These are phyloP conservation scores for Gossypium thurberi DNA, from an alignment of 345 rosid genomes.

Conservation along the genomic window DNA sequence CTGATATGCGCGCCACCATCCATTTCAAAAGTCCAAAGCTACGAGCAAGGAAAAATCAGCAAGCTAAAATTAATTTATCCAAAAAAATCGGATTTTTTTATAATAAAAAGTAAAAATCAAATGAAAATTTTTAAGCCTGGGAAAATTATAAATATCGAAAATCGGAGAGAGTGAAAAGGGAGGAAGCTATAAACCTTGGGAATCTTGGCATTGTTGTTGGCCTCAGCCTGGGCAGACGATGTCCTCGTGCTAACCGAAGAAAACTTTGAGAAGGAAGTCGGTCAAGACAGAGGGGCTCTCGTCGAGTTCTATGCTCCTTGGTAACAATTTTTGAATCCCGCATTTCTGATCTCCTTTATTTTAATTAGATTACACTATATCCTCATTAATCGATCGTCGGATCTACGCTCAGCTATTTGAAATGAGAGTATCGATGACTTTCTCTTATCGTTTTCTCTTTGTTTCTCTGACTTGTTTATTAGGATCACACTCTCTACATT, in stretches of 20 bases:
- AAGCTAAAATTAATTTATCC: neutral
- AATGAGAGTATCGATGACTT: neutral
- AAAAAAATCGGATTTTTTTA: neutral
- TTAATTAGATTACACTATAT: neutral
- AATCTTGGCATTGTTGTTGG: constrained; percentile 38
- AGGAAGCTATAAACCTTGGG: constrained; percentile 19
- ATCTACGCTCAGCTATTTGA: constrained; percentile 16
- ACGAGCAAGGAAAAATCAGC: neutral
- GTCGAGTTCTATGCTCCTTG: constrained; percentile 99
- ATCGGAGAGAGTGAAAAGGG: neutral
- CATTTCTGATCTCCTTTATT: neutral
- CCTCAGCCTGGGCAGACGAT: constrained; percentile 65
- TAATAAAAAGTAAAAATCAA: neutral
- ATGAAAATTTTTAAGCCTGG: neutral
- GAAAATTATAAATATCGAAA: neutral
- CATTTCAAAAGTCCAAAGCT: neutral
- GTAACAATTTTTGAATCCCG: constrained; percentile 25
- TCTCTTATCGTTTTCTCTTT: neutral
- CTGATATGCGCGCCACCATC: neutral
- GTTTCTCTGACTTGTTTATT: neutral
- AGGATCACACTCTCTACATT: neutral
- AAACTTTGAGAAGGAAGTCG: constrained; percentile 91
- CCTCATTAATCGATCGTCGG: constrained; percentile 6
- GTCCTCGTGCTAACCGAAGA: constrained; percentile 82
- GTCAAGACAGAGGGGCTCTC: constrained; percentile 84